Conservation (phyloP, 495 filamentous ascomycete species). For the Neurospora sp. region DNA sequence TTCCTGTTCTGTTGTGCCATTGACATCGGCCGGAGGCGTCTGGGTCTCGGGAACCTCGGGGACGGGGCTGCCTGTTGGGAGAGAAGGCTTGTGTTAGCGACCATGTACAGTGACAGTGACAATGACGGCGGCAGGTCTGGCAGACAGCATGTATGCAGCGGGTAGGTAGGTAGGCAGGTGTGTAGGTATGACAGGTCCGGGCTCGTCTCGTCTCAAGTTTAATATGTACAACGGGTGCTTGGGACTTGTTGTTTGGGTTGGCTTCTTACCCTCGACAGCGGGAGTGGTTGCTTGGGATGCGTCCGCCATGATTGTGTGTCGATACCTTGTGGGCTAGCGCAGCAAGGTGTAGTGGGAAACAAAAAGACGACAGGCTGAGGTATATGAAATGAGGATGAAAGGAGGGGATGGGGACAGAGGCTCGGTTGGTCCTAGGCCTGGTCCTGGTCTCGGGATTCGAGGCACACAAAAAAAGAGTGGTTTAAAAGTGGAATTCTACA, state of each 20-base stretch:
- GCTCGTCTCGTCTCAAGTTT: not conserved
- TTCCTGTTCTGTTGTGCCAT: slow-evolving; percentile 1
- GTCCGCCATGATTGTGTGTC: not conserved
- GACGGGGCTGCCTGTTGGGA: slow-evolving; percentile 11
- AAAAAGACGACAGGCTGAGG: not conserved
- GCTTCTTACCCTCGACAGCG: not conserved
- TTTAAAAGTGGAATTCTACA: slow-evolving; percentile 1
- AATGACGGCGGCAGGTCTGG: not conserved
- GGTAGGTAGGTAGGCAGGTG: not conserved
- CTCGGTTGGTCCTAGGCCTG: not conserved
- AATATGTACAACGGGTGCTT: not conserved
- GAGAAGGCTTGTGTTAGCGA: not conserved
- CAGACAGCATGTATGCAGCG: not conserved
- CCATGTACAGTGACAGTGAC: not conserved
- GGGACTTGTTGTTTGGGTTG: not conserved
- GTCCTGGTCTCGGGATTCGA: not conserved
- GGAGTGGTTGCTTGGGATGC: not conserved
- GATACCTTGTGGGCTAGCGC: not conserved
- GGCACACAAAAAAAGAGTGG: slow-evolving; percentile 1
- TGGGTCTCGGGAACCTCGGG: slow-evolving; percentile 9
- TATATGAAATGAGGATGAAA: not conserved
- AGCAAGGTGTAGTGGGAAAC: not conserved
- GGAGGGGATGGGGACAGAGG: not conserved
- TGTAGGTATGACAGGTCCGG: not conserved
- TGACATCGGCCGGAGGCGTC: slow-evolving; percentile 8